Conservation (phyloP, 352 stramenopile species). For the Phytophthora pini region DNA sequence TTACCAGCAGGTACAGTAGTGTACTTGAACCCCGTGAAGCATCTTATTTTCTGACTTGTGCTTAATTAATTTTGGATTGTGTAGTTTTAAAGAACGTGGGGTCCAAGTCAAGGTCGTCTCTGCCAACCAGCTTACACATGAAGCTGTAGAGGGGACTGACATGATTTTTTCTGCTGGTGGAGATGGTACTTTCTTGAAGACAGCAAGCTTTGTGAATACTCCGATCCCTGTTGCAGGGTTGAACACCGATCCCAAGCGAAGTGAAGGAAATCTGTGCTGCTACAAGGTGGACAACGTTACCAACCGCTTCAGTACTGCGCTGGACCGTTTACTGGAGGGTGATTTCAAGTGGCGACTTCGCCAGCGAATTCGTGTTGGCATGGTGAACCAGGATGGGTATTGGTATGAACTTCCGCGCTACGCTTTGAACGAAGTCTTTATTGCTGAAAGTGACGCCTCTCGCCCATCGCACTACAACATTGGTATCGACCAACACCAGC, state of each 20-base stretch:
- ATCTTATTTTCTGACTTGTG: slow-evolving; percentile 8
- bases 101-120: slow-evolving; percentile 79
- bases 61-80: slow-evolving; percentile 3
- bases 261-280: slow-evolving; percentile 89
- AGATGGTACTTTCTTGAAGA: slow-evolving; percentile 89
- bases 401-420: slow-evolving; percentile 89
- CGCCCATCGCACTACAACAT: slow-evolving; percentile 90
- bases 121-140: slow-evolving; percentile 83
- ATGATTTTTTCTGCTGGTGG: slow-evolving; percentile 90
- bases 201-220: slow-evolving; percentile 87
- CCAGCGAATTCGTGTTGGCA: slow-evolving; percentile 86
- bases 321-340: slow-evolving; percentile 72
- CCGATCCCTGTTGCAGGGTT: slow-evolving; percentile 85
- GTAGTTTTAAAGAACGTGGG: slow-evolving; percentile 69
- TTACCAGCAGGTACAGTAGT: slow-evolving; percentile 63
- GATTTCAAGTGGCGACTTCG: slow-evolving; percentile 85
- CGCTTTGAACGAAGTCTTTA: slow-evolving; percentile 91
- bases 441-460: slow-evolving; percentile 86
- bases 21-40: neutral
- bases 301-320: slow-evolving; percentile 72
- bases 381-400: slow-evolving; percentile 90
- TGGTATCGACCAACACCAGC: slow-evolving; percentile 88
- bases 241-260: slow-evolving; percentile 87
- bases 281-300: slow-evolving; percentile 84
- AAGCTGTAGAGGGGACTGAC: slow-evolving; percentile 77